Evolutionary conservation across 805 yeast species (phyloP), one percentile per base, ranked within the genome.

Genomic region (Saccharomycopsis javanensis): DNA sequence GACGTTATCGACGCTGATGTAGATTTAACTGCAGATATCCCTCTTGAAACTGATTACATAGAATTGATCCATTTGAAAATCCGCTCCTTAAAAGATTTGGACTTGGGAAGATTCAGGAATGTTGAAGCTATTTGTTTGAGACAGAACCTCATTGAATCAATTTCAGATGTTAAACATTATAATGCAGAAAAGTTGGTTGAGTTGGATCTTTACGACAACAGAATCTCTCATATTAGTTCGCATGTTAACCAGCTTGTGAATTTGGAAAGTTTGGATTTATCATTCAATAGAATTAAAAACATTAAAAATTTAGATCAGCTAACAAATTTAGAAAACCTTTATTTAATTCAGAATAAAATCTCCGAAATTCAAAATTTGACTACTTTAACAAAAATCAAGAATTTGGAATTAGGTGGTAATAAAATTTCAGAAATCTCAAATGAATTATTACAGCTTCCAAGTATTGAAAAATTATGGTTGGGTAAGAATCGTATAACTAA

Each of bases 361-460:
- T 69, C 78, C 15, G 83, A 79, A 58, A 88, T 94, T 62, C 83
- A 82, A 62, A 83, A 84, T 63, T 63, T 92, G 53, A 80, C 79
- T 13, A 74, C 76, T 1, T 73, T 89, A 57, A 69, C 68, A 1
- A 74, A 79, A 18, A 70, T 94, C 61, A 78, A 71, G 55, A 86
- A 85, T 63, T 72, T 94, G 56, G 99, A 94, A 70, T 75, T 94
- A 45, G 99, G 98, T 11, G 99, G 97, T 25, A 94, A 94, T 70
- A 76, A 81, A 58, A 78, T 89, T 51, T 76, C 79, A 50, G 69
- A 65, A 45, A 81, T 86, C 50, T 67, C 73, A 31, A 85, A 82
- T 61, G 80, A 81, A 45, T 67, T 91, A 63, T 75, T 77, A 20
- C 69, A 71, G 0, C 72, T 92, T 58, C 72, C 70, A 0, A 79